A percentile compares a stretch with the other conserved stretches of the same genome.
Conservation (phyloP, 306 rosid species). For the Vicia sativa region DNA sequence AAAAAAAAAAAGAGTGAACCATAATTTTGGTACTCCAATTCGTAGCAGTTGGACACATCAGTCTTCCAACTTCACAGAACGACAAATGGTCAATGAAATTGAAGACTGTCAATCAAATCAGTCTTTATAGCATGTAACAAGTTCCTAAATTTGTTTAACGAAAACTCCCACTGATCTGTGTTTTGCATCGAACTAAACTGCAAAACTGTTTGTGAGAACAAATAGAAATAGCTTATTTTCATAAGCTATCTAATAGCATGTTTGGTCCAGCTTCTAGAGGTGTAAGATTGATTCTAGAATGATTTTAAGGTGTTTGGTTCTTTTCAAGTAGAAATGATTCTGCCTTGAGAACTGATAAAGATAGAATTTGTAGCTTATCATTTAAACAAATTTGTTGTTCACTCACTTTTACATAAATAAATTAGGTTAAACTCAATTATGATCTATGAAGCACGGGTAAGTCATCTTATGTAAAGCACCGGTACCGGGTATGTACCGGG, state of each 20-base stretch:
- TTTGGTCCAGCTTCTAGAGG: too few relatives aligned
- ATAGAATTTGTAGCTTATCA: too few relatives aligned
- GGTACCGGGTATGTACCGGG: too few relatives aligned
- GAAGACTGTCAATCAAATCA: not conserved
- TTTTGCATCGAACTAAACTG: not conserved
- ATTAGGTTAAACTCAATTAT: too few relatives aligned
- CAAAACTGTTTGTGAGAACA: not conserved
- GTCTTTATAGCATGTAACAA: not conserved
- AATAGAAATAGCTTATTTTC: not conserved
- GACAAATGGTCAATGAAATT: not conserved
- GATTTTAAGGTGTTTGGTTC: too few relatives aligned
- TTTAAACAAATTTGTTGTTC: too few relatives aligned
- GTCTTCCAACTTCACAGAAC: not conserved
- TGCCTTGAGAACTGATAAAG: too few relatives aligned
- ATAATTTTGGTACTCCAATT: not conserved
- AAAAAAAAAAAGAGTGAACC: constrained; percentile 17
- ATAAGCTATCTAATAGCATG: not conserved
- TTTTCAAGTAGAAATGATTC: not conserved
- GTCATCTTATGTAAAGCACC: too few relatives aligned
- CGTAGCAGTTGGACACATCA: not conserved
- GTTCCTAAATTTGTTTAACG: not conserved
- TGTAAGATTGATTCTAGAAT: too few relatives aligned
- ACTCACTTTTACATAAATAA: too few relatives aligned
- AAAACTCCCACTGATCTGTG: not conserved
- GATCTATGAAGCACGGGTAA: too few relatives aligned